A percentile compares a stretch with the other conserved stretches of the same genome.
These are phyloP conservation scores for Lactarius akahatsu DNA, from an alignment of 768 basidiomycete species.

Conservation along the genomic window DNA sequence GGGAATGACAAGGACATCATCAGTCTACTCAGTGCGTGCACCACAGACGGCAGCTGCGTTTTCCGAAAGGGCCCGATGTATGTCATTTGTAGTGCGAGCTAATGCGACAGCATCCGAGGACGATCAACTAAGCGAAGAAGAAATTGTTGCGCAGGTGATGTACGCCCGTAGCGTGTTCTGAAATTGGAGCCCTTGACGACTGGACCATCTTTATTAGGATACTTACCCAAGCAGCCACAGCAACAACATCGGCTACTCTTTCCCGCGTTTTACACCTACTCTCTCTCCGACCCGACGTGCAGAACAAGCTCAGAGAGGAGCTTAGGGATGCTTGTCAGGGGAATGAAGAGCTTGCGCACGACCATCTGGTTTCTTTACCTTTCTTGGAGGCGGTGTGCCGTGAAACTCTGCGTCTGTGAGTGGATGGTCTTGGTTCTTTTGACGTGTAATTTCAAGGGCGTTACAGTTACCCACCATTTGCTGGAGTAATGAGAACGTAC, in stretches of 20 bases:
- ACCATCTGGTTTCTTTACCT: slow-evolving; percentile 5
- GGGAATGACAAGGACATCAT: slow-evolving; percentile 46
- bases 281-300: slow-evolving; percentile 5
- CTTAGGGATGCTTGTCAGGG: background rate
- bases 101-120: slow-evolving; percentile 9
- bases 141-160: background rate
- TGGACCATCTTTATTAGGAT: background rate
- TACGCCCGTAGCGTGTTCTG: background rate
- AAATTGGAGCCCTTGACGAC: background rate
- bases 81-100: slow-evolving; percentile 27
- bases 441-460: no score
- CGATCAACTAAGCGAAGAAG: background rate
- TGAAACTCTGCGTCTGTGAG: slow-evolving; percentile 14
- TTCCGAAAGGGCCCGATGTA: background rate
- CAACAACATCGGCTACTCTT: background rate
- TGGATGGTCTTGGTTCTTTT: background rate
- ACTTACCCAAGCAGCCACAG: background rate
- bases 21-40: slow-evolving; percentile 43
- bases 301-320: slow-evolving; percentile 12
- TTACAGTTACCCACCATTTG: slow-evolving; percentile 1
- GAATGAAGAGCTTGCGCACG: background rate
- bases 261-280: background rate
- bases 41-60: background rate
- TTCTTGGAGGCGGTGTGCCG: slow-evolving; percentile 15
- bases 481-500: slow-evolving; percentile 6